phyloP scores from a whole-genome alignment of 306 rosid genomes.

The Rosa rugosa region DNA sequence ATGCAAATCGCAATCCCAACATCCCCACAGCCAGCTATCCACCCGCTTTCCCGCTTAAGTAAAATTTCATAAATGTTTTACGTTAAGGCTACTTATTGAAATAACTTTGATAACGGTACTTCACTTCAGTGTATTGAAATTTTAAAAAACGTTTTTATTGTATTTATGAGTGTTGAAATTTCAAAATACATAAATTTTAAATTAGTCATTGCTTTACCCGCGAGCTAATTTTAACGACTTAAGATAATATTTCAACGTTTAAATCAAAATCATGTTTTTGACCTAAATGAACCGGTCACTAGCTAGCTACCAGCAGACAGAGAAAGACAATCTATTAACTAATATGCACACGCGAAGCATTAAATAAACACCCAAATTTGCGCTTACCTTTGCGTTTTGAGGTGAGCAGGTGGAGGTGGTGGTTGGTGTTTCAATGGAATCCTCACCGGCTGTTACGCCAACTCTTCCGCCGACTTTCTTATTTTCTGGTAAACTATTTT shows the following conservation, averaged over 20 bases:
- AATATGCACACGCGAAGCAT: conserved; percentile 6
- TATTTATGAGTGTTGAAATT: no score
- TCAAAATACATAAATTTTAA: no score
- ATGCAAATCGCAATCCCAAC: conserved; percentile 30
- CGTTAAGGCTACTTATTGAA: no score
- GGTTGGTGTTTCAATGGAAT: conserved; percentile 11
- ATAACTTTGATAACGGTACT: no score
- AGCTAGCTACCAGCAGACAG: background rate
- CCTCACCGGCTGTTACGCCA: conserved; percentile 33
- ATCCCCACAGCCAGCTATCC: conserved; percentile 36
- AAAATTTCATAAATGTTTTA: background rate
- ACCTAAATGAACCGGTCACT: background rate
- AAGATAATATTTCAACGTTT: no score
- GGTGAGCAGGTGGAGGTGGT: background rate
- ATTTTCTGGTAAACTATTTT: background rate
- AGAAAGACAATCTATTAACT: background rate
- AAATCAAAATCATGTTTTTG: background rate
- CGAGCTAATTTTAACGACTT: no score
- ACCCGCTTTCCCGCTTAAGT: conserved; percentile 4
- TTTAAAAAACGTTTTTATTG: no score
- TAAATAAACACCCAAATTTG: conserved; percentile 5
- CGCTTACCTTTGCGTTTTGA: conserved; percentile 36
- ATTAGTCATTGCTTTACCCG: no score
- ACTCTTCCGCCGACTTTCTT: conserved; percentile 17
- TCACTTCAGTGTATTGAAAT: no score